These are phyloP conservation scores for Rhytidiadelphus loreus DNA, from an alignment of 225 moss, liverwort and hornwort species.

Conservation along the genomic window DNA sequence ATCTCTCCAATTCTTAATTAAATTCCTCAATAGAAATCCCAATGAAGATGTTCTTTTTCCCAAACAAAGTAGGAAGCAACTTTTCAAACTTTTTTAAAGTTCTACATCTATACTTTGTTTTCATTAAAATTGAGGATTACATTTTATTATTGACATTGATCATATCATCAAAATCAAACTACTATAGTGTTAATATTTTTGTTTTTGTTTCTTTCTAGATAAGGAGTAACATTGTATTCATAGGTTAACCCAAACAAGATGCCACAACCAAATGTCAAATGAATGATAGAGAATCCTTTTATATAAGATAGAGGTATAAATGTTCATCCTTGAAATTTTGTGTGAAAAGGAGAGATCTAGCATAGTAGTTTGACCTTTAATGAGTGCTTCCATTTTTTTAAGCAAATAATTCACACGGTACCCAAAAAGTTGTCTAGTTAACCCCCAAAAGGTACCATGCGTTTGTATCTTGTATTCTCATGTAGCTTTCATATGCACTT, in stretches of 20 bases:
- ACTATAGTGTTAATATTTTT: no score
- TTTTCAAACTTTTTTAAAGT: neutral
- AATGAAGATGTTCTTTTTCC: accelerated
- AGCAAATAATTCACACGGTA: neutral
- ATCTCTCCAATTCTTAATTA: neutral
- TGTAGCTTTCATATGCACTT: neutral
- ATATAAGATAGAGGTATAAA: accelerated
- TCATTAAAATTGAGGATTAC: neutral
- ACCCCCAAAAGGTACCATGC: neutral
- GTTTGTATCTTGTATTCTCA: neutral
- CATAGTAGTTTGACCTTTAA: neutral
- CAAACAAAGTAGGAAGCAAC: neutral
- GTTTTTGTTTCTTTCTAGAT: no score
- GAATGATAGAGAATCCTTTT: neutral
- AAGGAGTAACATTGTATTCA: neutral
- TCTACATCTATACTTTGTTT: neutral
- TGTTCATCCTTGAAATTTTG: neutral
- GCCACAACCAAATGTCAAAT: neutral
- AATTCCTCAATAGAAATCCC: no score
- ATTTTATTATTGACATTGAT: no score
- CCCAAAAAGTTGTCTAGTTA: neutral
- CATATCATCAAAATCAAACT: neutral
- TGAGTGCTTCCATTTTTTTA: neutral
- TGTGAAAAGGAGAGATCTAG: neutral
- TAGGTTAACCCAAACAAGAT: accelerated